Percentiles rank a stretch among this genome's conserved stretches.
phyloP scores from a whole-genome alignment of 1,284 basidiomycete genomes.

The Cryptococcus sp. region DNA sequence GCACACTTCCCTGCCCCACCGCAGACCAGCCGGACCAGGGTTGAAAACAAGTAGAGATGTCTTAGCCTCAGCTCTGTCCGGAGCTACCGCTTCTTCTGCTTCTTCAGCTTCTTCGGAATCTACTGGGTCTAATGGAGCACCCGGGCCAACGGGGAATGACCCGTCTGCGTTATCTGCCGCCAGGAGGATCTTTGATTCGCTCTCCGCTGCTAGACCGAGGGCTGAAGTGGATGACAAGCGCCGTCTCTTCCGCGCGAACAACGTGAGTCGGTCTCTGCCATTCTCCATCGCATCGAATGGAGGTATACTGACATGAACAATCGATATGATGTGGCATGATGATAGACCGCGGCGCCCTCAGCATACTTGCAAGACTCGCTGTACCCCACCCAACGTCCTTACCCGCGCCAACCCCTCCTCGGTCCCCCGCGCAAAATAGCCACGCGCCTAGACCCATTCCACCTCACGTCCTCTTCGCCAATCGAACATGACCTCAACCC shows the following conservation, averaged over 20 bases:
- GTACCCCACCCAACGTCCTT: constrained; percentile 11
- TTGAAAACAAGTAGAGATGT: background rate
- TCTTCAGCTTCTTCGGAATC: background rate
- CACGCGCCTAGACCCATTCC: constrained; percentile 47
- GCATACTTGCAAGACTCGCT: constrained; percentile 11
- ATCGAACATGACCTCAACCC: constrained; percentile 60
- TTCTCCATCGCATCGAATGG: no score
- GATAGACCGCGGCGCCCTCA: constrained; percentile 11
- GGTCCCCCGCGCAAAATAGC: constrained; percentile 42
- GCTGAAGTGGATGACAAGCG: constrained; percentile 12
- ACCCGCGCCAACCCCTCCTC: constrained; percentile 33
- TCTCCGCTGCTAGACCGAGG: constrained; percentile 3
- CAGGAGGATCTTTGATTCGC: constrained; percentile 7
- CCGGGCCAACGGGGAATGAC: background rate
- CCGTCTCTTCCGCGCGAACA: constrained; percentile 5
- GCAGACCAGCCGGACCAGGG: constrained; percentile 2
- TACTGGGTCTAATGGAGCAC: no score
- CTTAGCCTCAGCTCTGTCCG: background rate
- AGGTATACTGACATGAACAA: background rate
- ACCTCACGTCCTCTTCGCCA: constrained; percentile 35
- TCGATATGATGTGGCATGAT: background rate
- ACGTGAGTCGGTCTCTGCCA: constrained; percentile 6
- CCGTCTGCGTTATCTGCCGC: background rate
- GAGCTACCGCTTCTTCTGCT: background rate
- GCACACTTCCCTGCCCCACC: constrained; percentile 15